Evolutionary conservation across 2,329 filamentous ascomycete genomes (phyloP).

Genomic region (Cytospora paraplurivora): DNA sequence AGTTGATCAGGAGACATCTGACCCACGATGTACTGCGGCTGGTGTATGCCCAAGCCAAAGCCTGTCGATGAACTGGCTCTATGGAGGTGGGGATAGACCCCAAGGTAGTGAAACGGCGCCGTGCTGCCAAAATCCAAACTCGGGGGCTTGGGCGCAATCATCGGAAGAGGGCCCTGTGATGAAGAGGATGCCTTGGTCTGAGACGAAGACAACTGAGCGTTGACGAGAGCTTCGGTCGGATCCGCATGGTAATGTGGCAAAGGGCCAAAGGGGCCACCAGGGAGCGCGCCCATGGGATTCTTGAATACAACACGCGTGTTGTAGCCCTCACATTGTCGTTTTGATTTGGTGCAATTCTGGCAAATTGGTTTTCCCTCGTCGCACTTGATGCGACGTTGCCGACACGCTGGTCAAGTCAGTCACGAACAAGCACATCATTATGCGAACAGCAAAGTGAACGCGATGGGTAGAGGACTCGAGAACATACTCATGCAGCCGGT

Average conservation of each 20-base stretch:
- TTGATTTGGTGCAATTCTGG: slow-evolving; percentile 84
- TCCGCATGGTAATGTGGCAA: slow-evolving; percentile 48
- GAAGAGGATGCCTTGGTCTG: slow-evolving; percentile 44
- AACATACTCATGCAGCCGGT: slow-evolving; percentile 85
- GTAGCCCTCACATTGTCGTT: slow-evolving; percentile 81
- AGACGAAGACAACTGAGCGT: slow-evolving; percentile 45
- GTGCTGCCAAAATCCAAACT: slow-evolving; percentile 39
- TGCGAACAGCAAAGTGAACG: background rate
- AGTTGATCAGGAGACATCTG: slow-evolving; percentile 19
- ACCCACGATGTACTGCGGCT: slow-evolving; percentile 26
- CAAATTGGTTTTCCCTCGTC: slow-evolving; percentile 85
- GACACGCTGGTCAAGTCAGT: slow-evolving; percentile 65
- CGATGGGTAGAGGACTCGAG: background rate
- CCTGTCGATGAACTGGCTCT: slow-evolving; percentile 31
- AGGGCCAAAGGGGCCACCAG: slow-evolving; percentile 49
- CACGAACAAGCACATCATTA: slow-evolving; percentile 1
- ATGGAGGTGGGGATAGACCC: slow-evolving; percentile 37
- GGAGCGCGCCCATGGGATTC: slow-evolving; percentile 63
- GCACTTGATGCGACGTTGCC: slow-evolving; percentile 94
- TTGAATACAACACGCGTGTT: slow-evolving; percentile 82
- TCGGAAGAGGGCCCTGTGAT: slow-evolving; percentile 42
- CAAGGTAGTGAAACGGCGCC: slow-evolving; percentile 36
- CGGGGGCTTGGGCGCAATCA: slow-evolving; percentile 57
- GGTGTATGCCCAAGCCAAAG: slow-evolving; percentile 22
- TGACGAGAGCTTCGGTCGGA: slow-evolving; percentile 49